Conservation (phyloP, 306 rosid genomes). For the Begonia peltatifolia region DNA sequence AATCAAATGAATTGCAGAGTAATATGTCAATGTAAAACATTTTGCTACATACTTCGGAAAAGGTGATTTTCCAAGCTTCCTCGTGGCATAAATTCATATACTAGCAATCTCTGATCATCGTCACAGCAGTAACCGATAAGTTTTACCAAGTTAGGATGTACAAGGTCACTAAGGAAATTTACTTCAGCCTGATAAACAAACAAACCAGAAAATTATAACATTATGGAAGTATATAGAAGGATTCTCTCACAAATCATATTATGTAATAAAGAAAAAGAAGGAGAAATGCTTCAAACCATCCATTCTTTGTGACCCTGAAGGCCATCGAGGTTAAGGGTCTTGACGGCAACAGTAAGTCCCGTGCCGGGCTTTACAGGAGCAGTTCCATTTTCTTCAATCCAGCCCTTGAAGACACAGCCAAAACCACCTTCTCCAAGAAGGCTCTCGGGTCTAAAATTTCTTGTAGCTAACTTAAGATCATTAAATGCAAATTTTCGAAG, state of each 20-base stretch:
- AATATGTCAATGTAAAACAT: too few species aligned
- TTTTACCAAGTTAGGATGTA: conserved; percentile 78
- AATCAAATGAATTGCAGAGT: too few species aligned
- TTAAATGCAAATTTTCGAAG: conserved; percentile 70
- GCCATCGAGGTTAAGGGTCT: conserved; percentile 93
- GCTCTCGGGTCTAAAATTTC: conserved; percentile 97
- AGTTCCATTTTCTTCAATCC: conserved; percentile 98
- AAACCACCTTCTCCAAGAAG: conserved; percentile 99
- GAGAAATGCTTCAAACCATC: conserved; percentile 64
- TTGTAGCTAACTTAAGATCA: conserved; percentile 87
- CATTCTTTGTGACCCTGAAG: conserved; percentile 99
- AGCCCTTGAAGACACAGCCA: conserved; percentile 97
- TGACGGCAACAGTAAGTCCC: conserved; percentile 97
- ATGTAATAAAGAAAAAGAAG: not conserved
- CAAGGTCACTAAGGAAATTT: conserved; percentile 81
- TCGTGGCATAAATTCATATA: conserved; percentile 93
- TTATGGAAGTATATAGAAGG: not conserved
- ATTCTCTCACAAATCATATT: not conserved
- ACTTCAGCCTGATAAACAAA: conserved; percentile 74
- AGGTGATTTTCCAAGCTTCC: conserved; percentile 98
- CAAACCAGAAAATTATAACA: conserved; percentile 12
- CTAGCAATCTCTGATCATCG: conserved; percentile 87
- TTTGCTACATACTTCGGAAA: conserved; percentile 60
- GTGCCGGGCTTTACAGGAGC: conserved; percentile 98
- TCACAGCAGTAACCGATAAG: conserved; percentile 95